Conservation (phyloP, 208 protist species). For the Wallacemonas collosoma region DNA sequence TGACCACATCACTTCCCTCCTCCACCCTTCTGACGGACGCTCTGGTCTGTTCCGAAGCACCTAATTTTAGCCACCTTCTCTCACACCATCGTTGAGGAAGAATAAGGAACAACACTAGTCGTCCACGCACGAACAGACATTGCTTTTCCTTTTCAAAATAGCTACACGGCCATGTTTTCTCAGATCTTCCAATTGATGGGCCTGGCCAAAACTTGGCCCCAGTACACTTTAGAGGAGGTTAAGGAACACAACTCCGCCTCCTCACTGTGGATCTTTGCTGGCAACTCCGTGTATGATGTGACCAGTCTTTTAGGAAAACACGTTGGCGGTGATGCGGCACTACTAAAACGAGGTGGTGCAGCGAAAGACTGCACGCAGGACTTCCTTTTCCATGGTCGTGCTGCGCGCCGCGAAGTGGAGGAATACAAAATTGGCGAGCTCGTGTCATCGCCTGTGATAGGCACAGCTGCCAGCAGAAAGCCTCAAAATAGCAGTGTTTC, state of each 20-base stretch:
- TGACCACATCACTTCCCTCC: too few species aligned
- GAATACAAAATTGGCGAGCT: slow-evolving; percentile 31
- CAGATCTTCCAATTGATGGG: slow-evolving; percentile 19
- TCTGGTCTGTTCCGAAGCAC: too few species aligned
- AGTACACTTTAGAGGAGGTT: slow-evolving; percentile 27
- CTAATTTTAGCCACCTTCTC: background rate
- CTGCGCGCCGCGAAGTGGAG: slow-evolving; percentile 6
- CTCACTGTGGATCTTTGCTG: slow-evolving; percentile 37
- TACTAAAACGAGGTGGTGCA: slow-evolving; percentile 31
- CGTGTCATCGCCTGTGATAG: background rate
- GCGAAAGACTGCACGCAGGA: slow-evolving; percentile 31
- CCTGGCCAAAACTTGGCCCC: slow-evolving; percentile 24
- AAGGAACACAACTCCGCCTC: slow-evolving; percentile 17
- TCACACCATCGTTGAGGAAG: background rate
- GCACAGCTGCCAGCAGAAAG: background rate
- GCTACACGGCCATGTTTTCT: slow-evolving; percentile 11
- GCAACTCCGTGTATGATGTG: slow-evolving; percentile 36
- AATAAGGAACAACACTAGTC: too few species aligned
- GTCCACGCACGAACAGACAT: too few species aligned
- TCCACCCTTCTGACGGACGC: too few species aligned
- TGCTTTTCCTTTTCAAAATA: slow-evolving; percentile 18
- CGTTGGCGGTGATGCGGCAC: slow-evolving; percentile 27
- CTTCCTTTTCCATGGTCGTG: slow-evolving; percentile 26
- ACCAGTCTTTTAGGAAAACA: slow-evolving; percentile 27
- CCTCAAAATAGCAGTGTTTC: background rate